Evolutionary conservation across 306 rosid genomes (phyloP).

Genomic region (Biancaea sappan): DNA sequence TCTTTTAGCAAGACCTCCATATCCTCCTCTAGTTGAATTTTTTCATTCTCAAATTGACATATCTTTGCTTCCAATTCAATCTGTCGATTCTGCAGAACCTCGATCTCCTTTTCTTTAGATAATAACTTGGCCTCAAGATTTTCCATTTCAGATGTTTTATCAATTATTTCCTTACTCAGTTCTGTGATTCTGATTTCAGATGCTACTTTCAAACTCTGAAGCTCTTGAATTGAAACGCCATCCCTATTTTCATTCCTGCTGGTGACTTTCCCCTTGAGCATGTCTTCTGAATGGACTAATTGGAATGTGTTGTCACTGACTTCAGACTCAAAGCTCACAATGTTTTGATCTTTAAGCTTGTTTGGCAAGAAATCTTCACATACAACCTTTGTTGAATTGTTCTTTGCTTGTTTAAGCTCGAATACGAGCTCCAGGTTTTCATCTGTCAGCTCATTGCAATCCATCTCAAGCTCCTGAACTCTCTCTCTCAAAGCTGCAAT

Average conservation of each 20-base stretch:
- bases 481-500: conserved; percentile 65
- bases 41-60: conserved; percentile 47
- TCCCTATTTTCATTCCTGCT: conserved; percentile 36
- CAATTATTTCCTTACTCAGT: conserved; percentile 37
- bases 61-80: conserved; percentile 49
- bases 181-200: conserved; percentile 44
- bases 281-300: conserved; percentile 42
- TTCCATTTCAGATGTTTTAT: conserved; percentile 38
- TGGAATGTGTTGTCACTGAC: conserved; percentile 39
- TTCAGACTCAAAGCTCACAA: conserved; percentile 55
- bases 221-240: conserved; percentile 39
- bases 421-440: conserved; percentile 87
- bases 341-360: conserved; percentile 41
- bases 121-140: conserved; percentile 46
- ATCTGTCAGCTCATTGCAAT: conserved; percentile 90
- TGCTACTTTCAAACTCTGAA: conserved; percentile 41
- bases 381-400: conserved; percentile 35
- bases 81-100: conserved; percentile 35
- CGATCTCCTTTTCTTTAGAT: conserved; percentile 46
- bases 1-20: conserved; percentile 37
- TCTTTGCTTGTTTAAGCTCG: conserved; percentile 77
- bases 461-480: conserved; percentile 85
- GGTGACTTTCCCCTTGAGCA: conserved; percentile 27
- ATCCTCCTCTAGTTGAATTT: conserved; percentile 46
- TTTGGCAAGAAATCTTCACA: conserved; percentile 38